Percentiles rank a stretch among this genome's conserved stretches.
These are phyloP conservation scores for Gossypium mustelinum DNA, from an alignment of 345 rosid species.

Conservation along the genomic window DNA sequence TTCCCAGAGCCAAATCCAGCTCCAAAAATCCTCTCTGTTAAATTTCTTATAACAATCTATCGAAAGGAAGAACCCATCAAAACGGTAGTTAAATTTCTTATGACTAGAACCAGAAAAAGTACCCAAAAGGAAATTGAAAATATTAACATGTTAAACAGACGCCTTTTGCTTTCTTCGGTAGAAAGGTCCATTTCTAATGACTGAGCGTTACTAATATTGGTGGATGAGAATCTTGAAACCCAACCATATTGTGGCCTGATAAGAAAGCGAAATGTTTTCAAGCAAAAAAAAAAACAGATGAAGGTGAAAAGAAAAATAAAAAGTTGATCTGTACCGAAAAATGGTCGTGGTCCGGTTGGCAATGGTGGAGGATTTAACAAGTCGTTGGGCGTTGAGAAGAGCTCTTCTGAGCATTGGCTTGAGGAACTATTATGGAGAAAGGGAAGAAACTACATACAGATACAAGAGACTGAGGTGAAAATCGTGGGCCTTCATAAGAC, in stretches of 20 bases:
- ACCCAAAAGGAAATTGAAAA: too few relatives aligned
- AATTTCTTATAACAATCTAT: conserved; percentile 53
- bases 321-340: conserved; percentile 18
- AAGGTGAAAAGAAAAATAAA: neutral
- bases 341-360: conserved; percentile 18
- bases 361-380: conserved; percentile 36
- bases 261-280: neutral
- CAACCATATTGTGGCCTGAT: conserved; percentile 43
- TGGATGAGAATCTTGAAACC: conserved; percentile 43
- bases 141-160: conserved; percentile 59
- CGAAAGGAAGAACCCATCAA: neutral
- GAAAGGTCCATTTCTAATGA: conserved; percentile 55
- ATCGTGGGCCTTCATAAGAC: too few relatives aligned
- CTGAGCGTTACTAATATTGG: conserved; percentile 19
- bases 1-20: conserved; percentile 84
- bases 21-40: conserved; percentile 82
- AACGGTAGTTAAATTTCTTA: neutral
- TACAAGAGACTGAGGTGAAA: too few relatives aligned
- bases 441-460: neutral
- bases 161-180: conserved; percentile 65
- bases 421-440: neutral
- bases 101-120: neutral
- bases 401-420: conserved; percentile 39
- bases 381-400: conserved; percentile 34
- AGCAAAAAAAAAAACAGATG: neutral